Evolutionary conservation across 1,284 basidiomycete genomes (phyloP).

Genomic region (Heterobasidion parviporum): DNA sequence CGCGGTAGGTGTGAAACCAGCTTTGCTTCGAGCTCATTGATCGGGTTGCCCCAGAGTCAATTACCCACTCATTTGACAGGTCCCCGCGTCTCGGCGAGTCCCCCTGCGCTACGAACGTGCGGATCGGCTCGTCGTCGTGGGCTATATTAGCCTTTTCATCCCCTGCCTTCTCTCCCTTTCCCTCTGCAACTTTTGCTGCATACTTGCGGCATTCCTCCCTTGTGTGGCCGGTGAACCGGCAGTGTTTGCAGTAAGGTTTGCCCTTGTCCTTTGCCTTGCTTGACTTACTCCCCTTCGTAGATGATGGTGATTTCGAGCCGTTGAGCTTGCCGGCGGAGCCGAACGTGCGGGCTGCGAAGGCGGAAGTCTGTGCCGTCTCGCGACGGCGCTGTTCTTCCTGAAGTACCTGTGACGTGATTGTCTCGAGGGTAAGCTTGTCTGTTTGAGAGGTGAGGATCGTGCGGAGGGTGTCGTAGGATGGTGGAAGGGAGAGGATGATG

Average conservation of each 20-base stretch:
- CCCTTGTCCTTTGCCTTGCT: not conserved
- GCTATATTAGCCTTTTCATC: no score
- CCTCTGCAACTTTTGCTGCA: not conserved
- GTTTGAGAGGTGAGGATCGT: slow-evolving; percentile 14
- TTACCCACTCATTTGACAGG: no score
- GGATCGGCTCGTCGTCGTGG: no score
- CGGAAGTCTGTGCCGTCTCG: not conserved
- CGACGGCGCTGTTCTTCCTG: slow-evolving; percentile 3
- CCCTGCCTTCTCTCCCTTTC: no score
- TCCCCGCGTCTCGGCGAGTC: no score
- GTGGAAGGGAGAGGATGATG: slow-evolving; percentile 14
- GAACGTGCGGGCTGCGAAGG: not conserved
- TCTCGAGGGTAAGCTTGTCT: slow-evolving; percentile 7
- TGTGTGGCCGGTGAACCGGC: not conserved
- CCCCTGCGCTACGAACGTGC: no score
- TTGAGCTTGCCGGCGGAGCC: not conserved
- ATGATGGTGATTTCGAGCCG: not conserved
- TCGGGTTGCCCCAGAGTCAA: no score
- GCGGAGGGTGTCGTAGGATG: slow-evolving; percentile 13
- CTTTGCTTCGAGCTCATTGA: no score
- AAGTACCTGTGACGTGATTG: slow-evolving; percentile 9
- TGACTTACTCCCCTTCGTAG: not conserved
- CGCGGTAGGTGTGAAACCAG: no score
- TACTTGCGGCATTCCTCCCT: not conserved
- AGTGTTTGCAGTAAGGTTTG: not conserved